Conservation (phyloP, 2,329 filamentous ascomycete species). For the Neopestalotiopsis rosae region DNA sequence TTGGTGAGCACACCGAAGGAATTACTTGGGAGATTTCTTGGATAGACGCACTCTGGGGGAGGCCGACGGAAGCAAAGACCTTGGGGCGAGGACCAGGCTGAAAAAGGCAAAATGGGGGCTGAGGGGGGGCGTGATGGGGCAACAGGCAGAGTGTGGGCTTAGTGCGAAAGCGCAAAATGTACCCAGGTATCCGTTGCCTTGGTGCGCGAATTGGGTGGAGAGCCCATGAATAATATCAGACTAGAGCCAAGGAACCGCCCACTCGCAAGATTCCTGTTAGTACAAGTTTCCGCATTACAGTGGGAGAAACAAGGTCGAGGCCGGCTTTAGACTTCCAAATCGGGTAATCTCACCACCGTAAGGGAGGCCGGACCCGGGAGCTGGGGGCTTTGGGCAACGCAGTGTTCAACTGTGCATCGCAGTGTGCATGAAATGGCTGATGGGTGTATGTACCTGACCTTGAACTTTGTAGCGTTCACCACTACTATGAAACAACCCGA, state of each 20-base stretch:
- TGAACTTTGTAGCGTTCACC: too few relatives aligned
- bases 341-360: background rate
- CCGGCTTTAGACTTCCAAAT: slow-evolving; percentile 6
- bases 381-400: background rate
- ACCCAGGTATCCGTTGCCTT: background rate
- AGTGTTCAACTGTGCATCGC: too few relatives aligned
- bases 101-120: too few relatives aligned
- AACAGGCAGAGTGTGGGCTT: too few relatives aligned
- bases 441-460: too few relatives aligned
- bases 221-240: slow-evolving; percentile 19
- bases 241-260: slow-evolving; percentile 5
- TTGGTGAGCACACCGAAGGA: background rate
- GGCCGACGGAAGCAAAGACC: background rate
- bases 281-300: slow-evolving; percentile 11
- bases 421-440: too few relatives aligned
- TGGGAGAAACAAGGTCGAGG: slow-evolving; percentile 14
- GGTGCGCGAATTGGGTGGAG: slow-evolving; percentile 17
- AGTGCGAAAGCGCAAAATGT: too few relatives aligned
- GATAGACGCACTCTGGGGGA: too few relatives aligned
- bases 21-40: too few relatives aligned
- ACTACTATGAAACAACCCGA: slow-evolving; percentile 9
- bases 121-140: too few relatives aligned
- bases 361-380: background rate
- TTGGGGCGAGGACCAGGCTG: background rate
- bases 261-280: slow-evolving; percentile 12